Base-by-base conservation (phyloP, 1,284 basidiomycete genomes). In the Flammula alnicola region DNA sequence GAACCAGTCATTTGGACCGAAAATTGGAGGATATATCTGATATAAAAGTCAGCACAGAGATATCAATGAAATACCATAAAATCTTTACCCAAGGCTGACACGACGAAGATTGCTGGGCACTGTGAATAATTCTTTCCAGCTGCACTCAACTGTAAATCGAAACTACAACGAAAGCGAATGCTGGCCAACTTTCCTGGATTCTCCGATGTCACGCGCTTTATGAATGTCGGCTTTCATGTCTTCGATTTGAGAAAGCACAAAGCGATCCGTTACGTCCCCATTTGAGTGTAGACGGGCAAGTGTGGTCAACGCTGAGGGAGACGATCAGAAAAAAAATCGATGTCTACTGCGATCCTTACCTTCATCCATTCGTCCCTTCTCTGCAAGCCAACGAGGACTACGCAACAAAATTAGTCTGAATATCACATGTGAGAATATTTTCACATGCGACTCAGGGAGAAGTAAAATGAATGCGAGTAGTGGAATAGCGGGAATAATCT, bases 331-430 rank as follows among this genome's bases (percentile, higher is more conserved):
- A 29, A 1, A 36, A 40, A 25, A 31, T 10, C 6, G 9, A 14
- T 17, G 36, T 3, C 22, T 25, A 14, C 25, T 16, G 11, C 14
- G 31, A 14, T 8, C 10, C 16, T 12, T 43, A 54, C 74, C 75
- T 51, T 80, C 77, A 4, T 79, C 73, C 52, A 75, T 62, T 4
- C 75, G 68, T 36, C 80, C 81, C 55, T 77, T 77, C 60, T 81
- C 77, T 49, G 82, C 83, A 31, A 85, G 71, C 78, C 79, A 84
- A 9, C 85, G 75, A 2, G 83, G 83, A 4, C 70, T 71, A 5
- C n/a, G n/a, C n/a, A n/a, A n/a, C 1, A 30, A 5, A 30, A 9
- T 23, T 10, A 9, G 12, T 5, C 6, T 14, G 11, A 19, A 22
- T 30, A 14, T 12, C 8, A 10, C 5, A 12, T 3, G 14, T 17